Evolutionary conservation across 768 basidiomycete species (phyloP), one percentile per base, ranked within the genome.

Genomic region (Mycena vulgaris): DNA sequence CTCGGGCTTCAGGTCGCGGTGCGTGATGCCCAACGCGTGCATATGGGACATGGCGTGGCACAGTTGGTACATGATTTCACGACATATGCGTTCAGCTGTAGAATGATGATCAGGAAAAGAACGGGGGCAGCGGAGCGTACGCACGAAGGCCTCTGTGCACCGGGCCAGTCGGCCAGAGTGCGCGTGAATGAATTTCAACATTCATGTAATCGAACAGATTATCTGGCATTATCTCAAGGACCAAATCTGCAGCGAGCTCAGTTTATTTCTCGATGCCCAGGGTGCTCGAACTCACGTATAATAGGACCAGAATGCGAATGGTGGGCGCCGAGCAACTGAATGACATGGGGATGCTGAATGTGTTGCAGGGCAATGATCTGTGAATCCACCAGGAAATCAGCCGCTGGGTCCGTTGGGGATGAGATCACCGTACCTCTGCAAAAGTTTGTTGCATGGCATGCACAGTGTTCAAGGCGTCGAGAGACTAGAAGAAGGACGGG

Each of bases 1-100:
- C 45, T 74, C 73, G 19, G 73, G 73, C 51, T 74, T 74, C 48
- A 74, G 33, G 51, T 74, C 73, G 37, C 73, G 69, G 57, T 74
- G 73, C 13, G 40, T 52, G 30, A 74, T 65, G 17, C 69, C 69
- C 3, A 51, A 27, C 2, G 51, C 42, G 27, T 74, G 73, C n/a
- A 68, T 19, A 49, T 49, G 48, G 21, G 62, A 66, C 52, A 71
- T 48, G 8, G 69, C 73, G 30, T 71, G 69, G 53, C 73, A 70
- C 33, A 74, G 47, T 39, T 74, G 73, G 28, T 66, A 74, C 59
- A 69, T 65, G 25, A 74, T 71, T 30, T 74, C 70, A 28, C 64
- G 69, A 25, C 57, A 61, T 9, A 66, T 53, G 10, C 68, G 33
- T 28, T 71, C 55, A 6, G 73, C 73, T 74, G 31, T 17, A 55